Conservation (phyloP, 345 rosid genomes). For the Linum usitatissimum region DNA sequence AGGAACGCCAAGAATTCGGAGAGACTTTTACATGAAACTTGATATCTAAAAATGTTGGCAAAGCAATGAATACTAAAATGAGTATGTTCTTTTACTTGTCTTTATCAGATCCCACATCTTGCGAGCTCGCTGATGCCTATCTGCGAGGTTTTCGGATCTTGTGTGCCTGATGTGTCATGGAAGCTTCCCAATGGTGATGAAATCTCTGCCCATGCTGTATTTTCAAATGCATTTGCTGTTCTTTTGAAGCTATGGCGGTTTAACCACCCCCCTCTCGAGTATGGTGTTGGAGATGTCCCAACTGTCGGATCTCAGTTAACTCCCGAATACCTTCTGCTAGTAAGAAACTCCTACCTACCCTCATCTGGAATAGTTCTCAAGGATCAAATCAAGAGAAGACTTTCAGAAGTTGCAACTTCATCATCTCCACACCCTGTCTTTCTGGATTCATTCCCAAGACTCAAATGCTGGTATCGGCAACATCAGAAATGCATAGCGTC, state of each 20-base stretch:
- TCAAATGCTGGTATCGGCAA: conserved; percentile 62
- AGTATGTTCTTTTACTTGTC: conserved; percentile 4
- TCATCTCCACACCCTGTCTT: conserved; percentile 28
- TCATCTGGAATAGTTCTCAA: conserved; percentile 18
- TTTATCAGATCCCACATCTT: conserved; percentile 55
- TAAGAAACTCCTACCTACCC: conserved; percentile 35
- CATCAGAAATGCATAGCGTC: conserved; percentile 52
- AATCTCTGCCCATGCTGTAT: conserved; percentile 43
- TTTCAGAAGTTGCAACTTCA: conserved; percentile 14
- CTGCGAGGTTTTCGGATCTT: conserved; percentile 57
- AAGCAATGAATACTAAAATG: background rate
- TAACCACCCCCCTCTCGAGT: conserved; percentile 47
- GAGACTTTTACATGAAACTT: background rate
- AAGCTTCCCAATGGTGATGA: conserved; percentile 23
- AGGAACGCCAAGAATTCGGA: background rate
- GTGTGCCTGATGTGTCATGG: conserved; percentile 31
- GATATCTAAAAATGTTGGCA: background rate
- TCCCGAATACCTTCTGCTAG: conserved; percentile 46
- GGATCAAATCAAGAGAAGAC: conserved; percentile 17
- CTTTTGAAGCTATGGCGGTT: conserved; percentile 72
- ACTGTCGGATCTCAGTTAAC: conserved; percentile 34
- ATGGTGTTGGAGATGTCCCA: conserved; percentile 25
- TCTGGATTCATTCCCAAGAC: conserved; percentile 43
- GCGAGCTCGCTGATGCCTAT: conserved; percentile 60
- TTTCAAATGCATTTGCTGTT: conserved; percentile 57